Conservation (phyloP, 192 early-diverging fungal genomes). For the Geranomyces michiganensis region DNA sequence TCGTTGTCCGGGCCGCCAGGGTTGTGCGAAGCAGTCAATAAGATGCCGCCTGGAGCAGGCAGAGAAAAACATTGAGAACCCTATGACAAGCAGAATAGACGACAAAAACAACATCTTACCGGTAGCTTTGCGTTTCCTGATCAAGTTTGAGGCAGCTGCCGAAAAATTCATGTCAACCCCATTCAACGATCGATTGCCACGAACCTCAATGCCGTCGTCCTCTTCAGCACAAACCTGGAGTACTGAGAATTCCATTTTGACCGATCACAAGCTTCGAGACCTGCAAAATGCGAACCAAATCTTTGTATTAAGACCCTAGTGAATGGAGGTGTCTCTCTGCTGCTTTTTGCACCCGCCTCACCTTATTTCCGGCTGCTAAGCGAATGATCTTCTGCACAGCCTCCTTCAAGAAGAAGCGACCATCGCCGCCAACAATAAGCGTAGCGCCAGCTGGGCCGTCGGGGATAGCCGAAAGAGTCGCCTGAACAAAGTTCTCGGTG, state of each 20-base stretch:
- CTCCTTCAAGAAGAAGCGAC: slow-evolving; percentile 84
- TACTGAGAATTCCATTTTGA: slow-evolving; percentile 89
- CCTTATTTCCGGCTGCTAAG: slow-evolving; percentile 78
- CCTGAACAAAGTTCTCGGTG: slow-evolving; percentile 96
- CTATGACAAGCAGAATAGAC: no score
- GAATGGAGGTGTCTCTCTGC: neutral
- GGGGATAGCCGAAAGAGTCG: slow-evolving; percentile 79
- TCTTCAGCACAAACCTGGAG: slow-evolving; percentile 52
- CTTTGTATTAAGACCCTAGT: no score
- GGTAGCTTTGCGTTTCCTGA: slow-evolving; percentile 84
- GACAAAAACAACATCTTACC: no score
- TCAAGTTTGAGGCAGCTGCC: slow-evolving; percentile 86
- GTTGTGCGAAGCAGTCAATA: slow-evolving; percentile 98
- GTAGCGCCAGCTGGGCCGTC: slow-evolving; percentile 75
- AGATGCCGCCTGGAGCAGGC: slow-evolving; percentile 75
- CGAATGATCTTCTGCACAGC: slow-evolving; percentile 87
- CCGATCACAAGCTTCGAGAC: slow-evolving; percentile 88
- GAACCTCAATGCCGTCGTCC: no score
- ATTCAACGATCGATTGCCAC: no score
- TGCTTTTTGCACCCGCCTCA: slow-evolving; percentile 42
- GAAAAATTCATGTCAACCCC: no score
- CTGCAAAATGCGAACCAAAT: neutral
- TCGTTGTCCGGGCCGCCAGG: slow-evolving; percentile 96
- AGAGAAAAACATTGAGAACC: no score
- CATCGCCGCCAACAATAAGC: slow-evolving; percentile 95